These are phyloP conservation scores for Kodamaea derodonti DNA, from an alignment of 1,139 yeast species.

Conservation along the genomic window DNA sequence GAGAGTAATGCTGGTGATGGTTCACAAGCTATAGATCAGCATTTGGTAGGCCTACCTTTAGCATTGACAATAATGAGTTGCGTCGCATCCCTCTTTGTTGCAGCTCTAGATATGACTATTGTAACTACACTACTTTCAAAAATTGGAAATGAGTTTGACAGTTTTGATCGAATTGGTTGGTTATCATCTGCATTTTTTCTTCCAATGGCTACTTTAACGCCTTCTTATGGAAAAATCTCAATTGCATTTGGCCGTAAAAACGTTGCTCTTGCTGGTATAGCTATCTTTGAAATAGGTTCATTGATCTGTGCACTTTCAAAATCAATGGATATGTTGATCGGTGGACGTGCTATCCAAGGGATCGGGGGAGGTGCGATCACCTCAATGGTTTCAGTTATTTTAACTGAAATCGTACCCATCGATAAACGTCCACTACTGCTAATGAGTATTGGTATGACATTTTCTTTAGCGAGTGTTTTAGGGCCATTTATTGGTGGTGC, in stretches of 20 bases:
- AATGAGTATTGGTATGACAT: conserved; percentile 48
- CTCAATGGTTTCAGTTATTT: conserved; percentile 53
- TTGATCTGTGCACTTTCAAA: conserved; percentile 54
- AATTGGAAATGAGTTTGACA: conserved; percentile 51
- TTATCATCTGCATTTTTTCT: conserved; percentile 55
- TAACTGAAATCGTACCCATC: conserved; percentile 61
- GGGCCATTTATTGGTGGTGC: conserved; percentile 75
- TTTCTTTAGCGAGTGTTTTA: conserved; percentile 51
- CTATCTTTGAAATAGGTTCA: conserved; percentile 61
- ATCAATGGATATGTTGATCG: conserved; percentile 59
- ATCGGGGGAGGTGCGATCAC: conserved; percentile 71
- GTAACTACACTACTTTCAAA: conserved; percentile 54
- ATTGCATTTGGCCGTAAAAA: conserved; percentile 59
- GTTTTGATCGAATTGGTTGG: conserved; percentile 61
- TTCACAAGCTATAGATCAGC: conserved; percentile 45
- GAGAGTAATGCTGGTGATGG: conserved; percentile 60
- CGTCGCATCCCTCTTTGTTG: conserved; percentile 48
- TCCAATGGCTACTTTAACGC: conserved; percentile 54
- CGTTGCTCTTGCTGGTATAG: conserved; percentile 45
- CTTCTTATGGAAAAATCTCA: conserved; percentile 60
- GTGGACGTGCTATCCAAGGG: conserved; percentile 69
- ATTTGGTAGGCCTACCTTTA: conserved; percentile 41
- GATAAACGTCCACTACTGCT: conserved; percentile 50
- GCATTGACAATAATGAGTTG: conserved; percentile 42
- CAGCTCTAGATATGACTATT: conserved; percentile 68